Percentiles rank a stretch among this genome's conserved stretches.
Evolutionary conservation across 2,329 filamentous ascomycete genomes (phyloP).

Genomic region (Orbilia quercus): DNA sequence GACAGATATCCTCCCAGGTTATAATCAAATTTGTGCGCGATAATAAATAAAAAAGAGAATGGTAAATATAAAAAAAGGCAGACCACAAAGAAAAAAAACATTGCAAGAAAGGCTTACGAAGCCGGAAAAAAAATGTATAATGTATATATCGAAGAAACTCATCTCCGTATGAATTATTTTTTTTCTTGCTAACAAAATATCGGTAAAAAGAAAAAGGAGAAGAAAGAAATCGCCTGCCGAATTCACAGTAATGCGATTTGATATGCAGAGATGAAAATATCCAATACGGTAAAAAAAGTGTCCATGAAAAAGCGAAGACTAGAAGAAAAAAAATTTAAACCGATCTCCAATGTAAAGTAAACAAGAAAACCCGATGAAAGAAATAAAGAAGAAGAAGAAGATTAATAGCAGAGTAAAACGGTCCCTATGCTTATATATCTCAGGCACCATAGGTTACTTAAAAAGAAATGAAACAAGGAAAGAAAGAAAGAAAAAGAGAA

Average conservation of each 20-base stretch:
- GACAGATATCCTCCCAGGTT: conserved; percentile 45
- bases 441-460: conserved; percentile 12
- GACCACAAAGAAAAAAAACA: too few species aligned
- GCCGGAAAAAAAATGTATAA: too few species aligned
- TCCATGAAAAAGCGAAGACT: conserved; percentile 32
- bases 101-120: too few species aligned
- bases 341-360: conserved; percentile 39
- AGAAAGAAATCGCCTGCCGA: conserved; percentile 15
- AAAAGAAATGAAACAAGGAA: conserved; percentile 15
- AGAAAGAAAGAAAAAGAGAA: conserved; percentile 31
- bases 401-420: conserved; percentile 43
- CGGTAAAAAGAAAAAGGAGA: conserved; percentile 27
- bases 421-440: conserved; percentile 46
- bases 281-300: conserved; percentile 37
- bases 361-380: conserved; percentile 8
- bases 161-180: conserved; percentile 37
- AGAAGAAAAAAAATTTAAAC: conserved; percentile 26
- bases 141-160: conserved; percentile 29
- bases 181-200: too few species aligned
- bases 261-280: conserved; percentile 45
- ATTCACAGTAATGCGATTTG: conserved; percentile 25
- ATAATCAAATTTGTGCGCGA: conserved; percentile 10
- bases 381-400: conserved; percentile 26
- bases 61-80: conserved; percentile 11
- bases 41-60: conserved; percentile 21